Base-by-base conservation (phyloP, 371 early-diverging fungal genomes). In the Syncephalis plumigaleata region DNA sequence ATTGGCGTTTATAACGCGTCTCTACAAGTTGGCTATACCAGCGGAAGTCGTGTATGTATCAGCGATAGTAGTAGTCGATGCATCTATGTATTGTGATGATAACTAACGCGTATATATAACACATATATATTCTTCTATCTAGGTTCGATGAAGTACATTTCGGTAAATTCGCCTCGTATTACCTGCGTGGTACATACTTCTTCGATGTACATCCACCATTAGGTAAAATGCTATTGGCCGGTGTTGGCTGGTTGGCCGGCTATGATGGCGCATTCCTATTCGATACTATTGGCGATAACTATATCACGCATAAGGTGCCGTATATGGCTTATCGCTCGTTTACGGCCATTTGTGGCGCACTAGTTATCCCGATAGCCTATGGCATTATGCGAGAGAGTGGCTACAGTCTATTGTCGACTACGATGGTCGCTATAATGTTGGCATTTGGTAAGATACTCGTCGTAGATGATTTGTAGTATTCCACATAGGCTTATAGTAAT, bases 191-290 rank as follows among this genome's bases (percentile, higher is more conserved):
- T 18, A 68, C 72, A 48, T 98, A 90, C 70, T 98, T 83, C 66
- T 98, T 99, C 67, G 99, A 99, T 60, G 98, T 99, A 17, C 99
- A 99, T 58, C 99, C 99, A 31, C 99, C 99, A 3, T 71, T 99
- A 37, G 99, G 98, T 20, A 98, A 98, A 62, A 57, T 99, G 65
- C 68, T 98, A 61, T 65, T 97, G 15, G 98, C 94, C 9, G 73
- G 75, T 18, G 73, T 69, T 44, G 92, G 91, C 1, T 81, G 71
- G 50, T 55, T 91, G 20, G 61, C 86, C 23, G 95, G 96, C 16
- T 95, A 88, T 61, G 85, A 95, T 51, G 98, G 98, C 1, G 79
- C 82, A 50, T 97, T 83, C 56, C 67, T 83, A 52, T 97, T 97
- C 59, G 90, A 82, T 16, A 84, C 81, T 50, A 97, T 97, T 60